These are phyloP conservation scores for Trichosanthes cucumerina DNA, from an alignment of 306 rosid genomes.

Conservation along the genomic window DNA sequence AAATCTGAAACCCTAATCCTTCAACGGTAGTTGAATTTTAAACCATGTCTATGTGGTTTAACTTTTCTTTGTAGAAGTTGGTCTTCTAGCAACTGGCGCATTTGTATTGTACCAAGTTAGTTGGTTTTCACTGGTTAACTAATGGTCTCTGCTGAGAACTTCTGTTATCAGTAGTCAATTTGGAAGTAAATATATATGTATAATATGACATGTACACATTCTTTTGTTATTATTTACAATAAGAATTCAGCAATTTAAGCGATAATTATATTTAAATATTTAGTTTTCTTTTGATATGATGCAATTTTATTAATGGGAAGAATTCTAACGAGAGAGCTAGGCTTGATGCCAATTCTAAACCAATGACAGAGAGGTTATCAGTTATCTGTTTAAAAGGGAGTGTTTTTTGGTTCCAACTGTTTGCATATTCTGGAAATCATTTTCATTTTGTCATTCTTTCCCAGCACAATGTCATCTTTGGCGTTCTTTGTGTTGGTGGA, in stretches of 20 bases:
- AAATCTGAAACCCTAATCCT: background rate
- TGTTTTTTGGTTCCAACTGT: background rate
- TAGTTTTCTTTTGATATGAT: background rate
- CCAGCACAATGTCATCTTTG: background rate
- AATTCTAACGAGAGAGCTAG: background rate
- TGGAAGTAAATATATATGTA: background rate
- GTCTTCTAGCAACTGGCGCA: background rate
- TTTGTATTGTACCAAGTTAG: background rate
- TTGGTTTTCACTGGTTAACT: background rate
- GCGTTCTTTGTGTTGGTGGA: background rate
- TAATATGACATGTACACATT: background rate
- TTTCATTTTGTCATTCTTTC: background rate
- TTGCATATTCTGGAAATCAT: background rate
- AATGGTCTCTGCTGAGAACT: background rate
- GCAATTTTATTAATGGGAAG: background rate
- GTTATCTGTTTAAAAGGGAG: background rate
- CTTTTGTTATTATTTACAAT: background rate
- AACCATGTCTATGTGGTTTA: background rate
- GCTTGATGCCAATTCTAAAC: background rate
- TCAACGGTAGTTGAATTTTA: background rate
- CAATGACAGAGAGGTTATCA: background rate
- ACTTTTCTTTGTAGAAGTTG: background rate
- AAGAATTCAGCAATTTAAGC: background rate
- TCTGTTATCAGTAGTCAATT: background rate
- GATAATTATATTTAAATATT: background rate